These are phyloP conservation scores for Angophora floribunda DNA, from an alignment of 345 rosid species.

Conservation along the genomic window DNA sequence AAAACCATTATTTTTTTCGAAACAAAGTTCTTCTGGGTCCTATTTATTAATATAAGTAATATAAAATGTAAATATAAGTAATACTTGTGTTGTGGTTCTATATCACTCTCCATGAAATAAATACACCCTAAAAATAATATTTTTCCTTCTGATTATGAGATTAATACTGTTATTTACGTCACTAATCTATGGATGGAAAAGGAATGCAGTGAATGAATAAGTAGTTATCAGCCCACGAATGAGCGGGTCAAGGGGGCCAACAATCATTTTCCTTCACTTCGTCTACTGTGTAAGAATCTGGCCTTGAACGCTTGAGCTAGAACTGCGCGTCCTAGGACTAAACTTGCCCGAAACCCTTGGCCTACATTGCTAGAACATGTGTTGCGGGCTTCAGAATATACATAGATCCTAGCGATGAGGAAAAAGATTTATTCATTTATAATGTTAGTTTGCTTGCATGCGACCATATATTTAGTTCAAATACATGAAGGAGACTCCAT, in stretches of 20 bases:
- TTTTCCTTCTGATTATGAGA: not conserved
- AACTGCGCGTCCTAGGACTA: not conserved
- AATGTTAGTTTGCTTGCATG: not conserved
- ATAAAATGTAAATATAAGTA: not conserved
- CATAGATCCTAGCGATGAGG: not conserved
- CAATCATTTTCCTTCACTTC: not conserved
- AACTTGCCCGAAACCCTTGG: not conserved
- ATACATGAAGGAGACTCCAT: not conserved
- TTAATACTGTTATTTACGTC: not conserved
- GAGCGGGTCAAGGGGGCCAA: not conserved
- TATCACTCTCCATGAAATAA: not conserved
- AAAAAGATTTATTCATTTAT: not conserved
- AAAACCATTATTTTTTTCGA: not conserved
- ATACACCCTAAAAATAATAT: not conserved
- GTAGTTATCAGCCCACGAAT: not conserved
- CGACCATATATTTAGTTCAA: not conserved
- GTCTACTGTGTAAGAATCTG: not conserved
- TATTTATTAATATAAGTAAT: not conserved
- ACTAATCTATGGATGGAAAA: not conserved
- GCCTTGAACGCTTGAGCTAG: not conserved
- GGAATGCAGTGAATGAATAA: constrained; percentile 20
- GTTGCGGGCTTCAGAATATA: not conserved
- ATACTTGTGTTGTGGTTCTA: not conserved
- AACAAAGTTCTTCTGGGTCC: not conserved
- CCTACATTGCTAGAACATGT: not conserved